A percentile compares a stretch with the other conserved stretches of the same genome.
Evolutionary conservation across 805 yeast genomes (phyloP).

Genomic region (Clavispora vitiphila): DNA sequence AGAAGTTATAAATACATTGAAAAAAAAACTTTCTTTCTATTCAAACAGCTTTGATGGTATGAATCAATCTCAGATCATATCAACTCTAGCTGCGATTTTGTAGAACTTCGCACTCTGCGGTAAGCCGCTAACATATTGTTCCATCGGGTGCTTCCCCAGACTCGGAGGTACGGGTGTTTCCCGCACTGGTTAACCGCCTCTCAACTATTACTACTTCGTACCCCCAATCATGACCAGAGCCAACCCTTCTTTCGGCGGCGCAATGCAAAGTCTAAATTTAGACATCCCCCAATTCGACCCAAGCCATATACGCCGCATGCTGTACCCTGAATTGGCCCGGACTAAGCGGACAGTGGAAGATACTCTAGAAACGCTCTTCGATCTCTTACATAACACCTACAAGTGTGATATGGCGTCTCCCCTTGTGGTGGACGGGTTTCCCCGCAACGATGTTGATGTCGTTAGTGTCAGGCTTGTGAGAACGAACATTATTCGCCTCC

Average conservation of each 20-base stretch:
- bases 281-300: constrained; percentile 6
- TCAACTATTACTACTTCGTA: background rate
- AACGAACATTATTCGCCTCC: constrained; percentile 56
- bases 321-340: constrained; percentile 10
- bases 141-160: too few relatives aligned
- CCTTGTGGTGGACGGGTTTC: constrained; percentile 79
- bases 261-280: constrained; percentile 13
- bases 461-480: constrained; percentile 58
- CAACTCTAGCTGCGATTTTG: too few relatives aligned
- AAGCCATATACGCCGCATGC: constrained; percentile 2
- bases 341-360: constrained; percentile 25
- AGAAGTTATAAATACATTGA: too few relatives aligned
- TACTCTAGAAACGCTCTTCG: constrained; percentile 37
- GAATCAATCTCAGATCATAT: too few relatives aligned
- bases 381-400: constrained; percentile 37
- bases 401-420: constrained; percentile 60
- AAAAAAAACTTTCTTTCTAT: too few relatives aligned
- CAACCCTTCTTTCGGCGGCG: constrained; percentile 7
- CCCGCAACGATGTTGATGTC: constrained; percentile 79
- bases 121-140: too few relatives aligned
- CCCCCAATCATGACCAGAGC: background rate
- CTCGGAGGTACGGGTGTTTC: background rate
- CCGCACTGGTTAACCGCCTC: background rate
- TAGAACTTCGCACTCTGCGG: too few relatives aligned
- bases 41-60: too few relatives aligned